phyloP scores from a whole-genome alignment of 2,329 filamentous ascomycete genomes.

The Phoma herbarum region DNA sequence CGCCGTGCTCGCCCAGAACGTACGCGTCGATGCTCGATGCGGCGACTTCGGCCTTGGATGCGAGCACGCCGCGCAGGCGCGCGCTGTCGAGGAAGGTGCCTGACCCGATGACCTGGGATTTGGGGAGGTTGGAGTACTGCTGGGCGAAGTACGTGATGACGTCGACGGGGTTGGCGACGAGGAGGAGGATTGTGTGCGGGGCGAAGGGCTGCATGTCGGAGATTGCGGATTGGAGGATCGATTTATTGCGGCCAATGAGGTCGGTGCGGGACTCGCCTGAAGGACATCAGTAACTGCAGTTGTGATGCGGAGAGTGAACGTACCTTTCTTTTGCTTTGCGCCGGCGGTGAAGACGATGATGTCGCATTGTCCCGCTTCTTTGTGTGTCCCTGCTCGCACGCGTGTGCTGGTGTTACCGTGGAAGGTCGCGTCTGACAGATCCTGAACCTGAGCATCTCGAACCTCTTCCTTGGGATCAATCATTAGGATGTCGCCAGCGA shows the following conservation, averaged over 20 bases:
- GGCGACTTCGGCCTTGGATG: constrained; percentile 23
- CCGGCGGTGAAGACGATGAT: constrained; percentile 34
- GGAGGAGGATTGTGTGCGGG: constrained; percentile 25
- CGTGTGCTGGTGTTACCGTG: constrained; percentile 31
- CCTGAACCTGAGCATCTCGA: constrained; percentile 32
- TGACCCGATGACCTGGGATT: constrained; percentile 30
- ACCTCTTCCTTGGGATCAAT: constrained; percentile 36
- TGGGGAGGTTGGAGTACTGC: constrained; percentile 23
- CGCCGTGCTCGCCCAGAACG: constrained; percentile 33
- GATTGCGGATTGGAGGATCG: constrained; percentile 32
- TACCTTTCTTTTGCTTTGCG: constrained; percentile 35
- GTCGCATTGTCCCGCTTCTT: constrained; percentile 35
- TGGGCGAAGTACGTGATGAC: constrained; percentile 33
- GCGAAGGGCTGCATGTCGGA: constrained; percentile 33
- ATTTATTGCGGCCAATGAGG: constrained; percentile 33
- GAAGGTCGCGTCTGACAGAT: constrained; percentile 26
- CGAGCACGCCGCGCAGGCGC: constrained; percentile 28
- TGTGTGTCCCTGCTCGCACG: constrained; percentile 32
- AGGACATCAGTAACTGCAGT: background rate
- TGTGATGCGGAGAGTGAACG: background rate
- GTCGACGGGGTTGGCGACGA: constrained; percentile 38
- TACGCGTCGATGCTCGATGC: constrained; percentile 28
- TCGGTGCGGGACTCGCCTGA: constrained; percentile 33
- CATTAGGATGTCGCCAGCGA: constrained; percentile 31
- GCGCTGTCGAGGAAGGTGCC: constrained; percentile 35